A percentile compares a stretch with the other conserved stretches of the same genome.
Conservation (phyloP, 192 early-diverging fungal genomes). For the Fimicolochytrium jonesii region DNA sequence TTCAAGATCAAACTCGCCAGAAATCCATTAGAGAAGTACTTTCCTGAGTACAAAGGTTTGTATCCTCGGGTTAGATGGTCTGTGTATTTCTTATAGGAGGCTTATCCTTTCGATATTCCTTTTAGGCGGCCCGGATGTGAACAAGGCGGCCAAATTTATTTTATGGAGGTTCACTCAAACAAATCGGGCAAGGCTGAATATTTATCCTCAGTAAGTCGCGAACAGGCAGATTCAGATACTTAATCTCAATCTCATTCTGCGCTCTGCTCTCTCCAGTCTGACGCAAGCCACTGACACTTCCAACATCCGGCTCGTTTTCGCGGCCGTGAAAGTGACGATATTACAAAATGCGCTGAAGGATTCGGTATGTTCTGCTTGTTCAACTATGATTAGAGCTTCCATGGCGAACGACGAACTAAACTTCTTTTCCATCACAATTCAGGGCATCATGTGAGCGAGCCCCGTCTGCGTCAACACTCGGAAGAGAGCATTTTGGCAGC, state of each 20-base stretch:
- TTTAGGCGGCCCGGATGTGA: constrained; percentile 66
- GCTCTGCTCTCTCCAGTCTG: constrained; percentile 43
- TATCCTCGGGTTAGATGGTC: too few species aligned
- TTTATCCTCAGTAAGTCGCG: constrained; percentile 72
- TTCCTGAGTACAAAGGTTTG: constrained; percentile 77
- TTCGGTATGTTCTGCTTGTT: constrained; percentile 18
- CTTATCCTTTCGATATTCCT: too few species aligned
- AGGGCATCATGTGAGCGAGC: too few species aligned
- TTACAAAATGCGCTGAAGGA: constrained; percentile 52
- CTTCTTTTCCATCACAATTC: too few species aligned
- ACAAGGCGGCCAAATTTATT: constrained; percentile 83
- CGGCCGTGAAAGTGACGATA: constrained; percentile 89
- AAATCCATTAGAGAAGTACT: constrained; percentile 76
- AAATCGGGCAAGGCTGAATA: constrained; percentile 74
- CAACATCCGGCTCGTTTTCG: constrained; percentile 86
- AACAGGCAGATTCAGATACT: background rate
- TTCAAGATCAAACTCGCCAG: constrained; percentile 75
- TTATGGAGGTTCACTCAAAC: constrained; percentile 83
- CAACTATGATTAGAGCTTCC: too few species aligned
- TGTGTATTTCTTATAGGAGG: too few species aligned
- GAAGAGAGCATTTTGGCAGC: too few species aligned
- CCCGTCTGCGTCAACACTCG: too few species aligned
- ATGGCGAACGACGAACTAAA: too few species aligned
- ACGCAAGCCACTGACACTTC: constrained; percentile 91
- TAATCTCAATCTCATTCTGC: background rate